Percentiles rank a stretch among this genome's conserved stretches.
Evolutionary conservation across 768 basidiomycete species (phyloP).

Genomic region (Hypholoma fasciculare): DNA sequence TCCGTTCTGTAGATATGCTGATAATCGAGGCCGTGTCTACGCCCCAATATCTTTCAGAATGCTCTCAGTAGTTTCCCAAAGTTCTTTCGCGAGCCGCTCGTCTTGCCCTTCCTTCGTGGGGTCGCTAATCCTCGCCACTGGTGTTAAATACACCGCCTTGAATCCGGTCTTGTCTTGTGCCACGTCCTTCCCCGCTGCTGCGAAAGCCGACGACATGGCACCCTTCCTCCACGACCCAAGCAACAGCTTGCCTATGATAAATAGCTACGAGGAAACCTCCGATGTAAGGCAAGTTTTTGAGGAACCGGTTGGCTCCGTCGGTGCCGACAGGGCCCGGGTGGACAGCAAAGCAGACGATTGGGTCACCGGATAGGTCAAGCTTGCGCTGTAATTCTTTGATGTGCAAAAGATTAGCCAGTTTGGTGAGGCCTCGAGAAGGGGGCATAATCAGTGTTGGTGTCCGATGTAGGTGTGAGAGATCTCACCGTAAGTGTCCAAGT

Average conservation of each 20-base stretch:
- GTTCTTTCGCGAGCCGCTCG: conserved; percentile 34
- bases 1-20: no score
- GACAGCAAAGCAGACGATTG: conserved; percentile 38
- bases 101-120: conserved; percentile 27
- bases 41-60: conserved; percentile 26
- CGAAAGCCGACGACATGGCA: conserved; percentile 36
- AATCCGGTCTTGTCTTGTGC: conserved; percentile 29
- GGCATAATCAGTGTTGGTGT: no score
- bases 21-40: background rate
- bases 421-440: conserved; percentile 36
- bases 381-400: conserved; percentile 49
- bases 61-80: conserved; percentile 37
- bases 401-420: conserved; percentile 54
- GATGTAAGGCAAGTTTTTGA: conserved; percentile 6
- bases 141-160: conserved; percentile 37
- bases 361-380: conserved; percentile 33
- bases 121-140: conserved; percentile 28
- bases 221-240: conserved; percentile 25
- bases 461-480: background rate
- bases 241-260: conserved; percentile 16
- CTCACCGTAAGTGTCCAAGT: conserved; percentile 32
- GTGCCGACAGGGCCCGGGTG: conserved; percentile 44
- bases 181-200: conserved; percentile 37
- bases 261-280: conserved; percentile 9
- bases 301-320: conserved; percentile 11